Evolutionary conservation across 2,329 filamentous ascomycete species (phyloP).

Genomic region (Fusarium albosuccineum): DNA sequence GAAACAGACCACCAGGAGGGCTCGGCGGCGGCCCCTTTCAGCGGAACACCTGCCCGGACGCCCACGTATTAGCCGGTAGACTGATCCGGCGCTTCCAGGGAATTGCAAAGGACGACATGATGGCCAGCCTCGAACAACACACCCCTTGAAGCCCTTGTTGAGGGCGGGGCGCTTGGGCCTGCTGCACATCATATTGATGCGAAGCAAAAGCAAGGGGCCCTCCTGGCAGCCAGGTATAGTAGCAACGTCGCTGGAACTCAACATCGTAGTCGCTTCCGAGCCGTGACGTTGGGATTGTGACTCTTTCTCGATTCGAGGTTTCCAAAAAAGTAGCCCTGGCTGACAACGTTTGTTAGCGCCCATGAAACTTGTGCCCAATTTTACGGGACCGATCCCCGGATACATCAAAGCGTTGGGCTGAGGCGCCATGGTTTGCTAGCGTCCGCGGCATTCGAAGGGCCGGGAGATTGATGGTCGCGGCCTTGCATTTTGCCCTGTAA

Average conservation of each 20-base stretch:
- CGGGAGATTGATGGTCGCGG: slow-evolving; percentile 21
- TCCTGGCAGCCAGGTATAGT: slow-evolving; percentile 32
- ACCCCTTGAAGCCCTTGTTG: slow-evolving; percentile 26
- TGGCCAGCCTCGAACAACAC: slow-evolving; percentile 32
- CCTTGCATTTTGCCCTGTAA: slow-evolving; percentile 6
- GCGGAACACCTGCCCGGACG: slow-evolving; percentile 22
- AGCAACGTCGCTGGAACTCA: slow-evolving; percentile 15
- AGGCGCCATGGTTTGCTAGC: slow-evolving; percentile 35
- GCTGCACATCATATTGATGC: slow-evolving; percentile 45
- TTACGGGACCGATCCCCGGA: slow-evolving; percentile 33
- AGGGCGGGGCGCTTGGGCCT: slow-evolving; percentile 43
- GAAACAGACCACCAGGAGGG: slow-evolving; percentile 25
- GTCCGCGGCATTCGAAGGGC: slow-evolving; percentile 22
- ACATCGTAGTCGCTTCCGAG: slow-evolving; percentile 7
- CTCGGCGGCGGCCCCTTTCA: slow-evolving; percentile 23
- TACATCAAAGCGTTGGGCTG: slow-evolving; percentile 28
- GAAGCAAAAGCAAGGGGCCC: slow-evolving; percentile 36
- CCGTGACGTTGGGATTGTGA: background rate
- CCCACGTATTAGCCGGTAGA: slow-evolving; percentile 16
- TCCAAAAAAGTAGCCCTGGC: slow-evolving; percentile 9
- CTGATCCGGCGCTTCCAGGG: slow-evolving; percentile 20
- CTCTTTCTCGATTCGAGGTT: slow-evolving; percentile 7
- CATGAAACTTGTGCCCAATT: slow-evolving; percentile 26
- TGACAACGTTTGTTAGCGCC: slow-evolving; percentile 4
- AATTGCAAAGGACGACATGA: slow-evolving; percentile 33